Evolutionary conservation across 305 asterid genomes (phyloP).

Genomic region (Fraxinus platypoda): DNA sequence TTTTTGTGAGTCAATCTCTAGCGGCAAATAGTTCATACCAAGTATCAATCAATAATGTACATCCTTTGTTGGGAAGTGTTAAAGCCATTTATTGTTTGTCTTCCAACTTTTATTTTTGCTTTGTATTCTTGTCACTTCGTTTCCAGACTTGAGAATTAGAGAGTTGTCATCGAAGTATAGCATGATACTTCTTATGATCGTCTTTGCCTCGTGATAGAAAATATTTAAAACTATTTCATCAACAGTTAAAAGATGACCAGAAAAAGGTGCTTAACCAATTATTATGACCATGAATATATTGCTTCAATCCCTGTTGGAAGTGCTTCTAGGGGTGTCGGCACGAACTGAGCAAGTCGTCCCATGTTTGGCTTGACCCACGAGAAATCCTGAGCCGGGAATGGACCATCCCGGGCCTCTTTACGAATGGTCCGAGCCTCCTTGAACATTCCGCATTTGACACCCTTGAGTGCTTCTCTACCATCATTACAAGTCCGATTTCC

Average conservation of each 20-base stretch:
- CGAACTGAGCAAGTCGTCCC: neutral
- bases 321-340: neutral
- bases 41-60: conserved; percentile 26
- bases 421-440: neutral
- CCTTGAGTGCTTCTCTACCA: neutral
- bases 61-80: neutral
- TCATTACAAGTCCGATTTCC: neutral
- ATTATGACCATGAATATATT: neutral
- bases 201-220: neutral
- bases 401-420: neutral
- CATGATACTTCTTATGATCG: neutral
- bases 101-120: neutral
- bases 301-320: neutral
- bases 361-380: neutral
- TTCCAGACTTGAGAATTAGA: neutral
- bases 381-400: neutral
- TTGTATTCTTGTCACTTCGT: neutral
- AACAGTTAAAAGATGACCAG: neutral
- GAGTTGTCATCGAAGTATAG: neutral
- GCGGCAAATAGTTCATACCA: conserved; percentile 28
- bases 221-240: neutral
- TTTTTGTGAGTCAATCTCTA: conserved; percentile 42
- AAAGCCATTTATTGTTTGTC: neutral
- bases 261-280: neutral
- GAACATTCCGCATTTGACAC: neutral